Conservation (phyloP, 1,284 basidiomycete genomes). For the Microbotryomycetes sp. region DNA sequence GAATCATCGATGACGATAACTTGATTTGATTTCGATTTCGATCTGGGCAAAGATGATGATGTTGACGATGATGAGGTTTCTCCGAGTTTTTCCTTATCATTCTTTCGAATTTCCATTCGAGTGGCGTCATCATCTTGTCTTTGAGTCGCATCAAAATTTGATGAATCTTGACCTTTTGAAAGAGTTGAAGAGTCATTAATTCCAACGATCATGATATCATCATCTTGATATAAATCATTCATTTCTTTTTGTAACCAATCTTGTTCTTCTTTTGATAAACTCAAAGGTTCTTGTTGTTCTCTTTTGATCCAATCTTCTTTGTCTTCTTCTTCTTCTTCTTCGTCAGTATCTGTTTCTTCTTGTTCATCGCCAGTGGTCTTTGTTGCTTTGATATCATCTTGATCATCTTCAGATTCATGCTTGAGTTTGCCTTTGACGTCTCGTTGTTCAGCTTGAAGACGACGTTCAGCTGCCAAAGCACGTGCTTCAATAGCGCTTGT, state of each 20-base stretch:
- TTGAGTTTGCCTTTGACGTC: neutral
- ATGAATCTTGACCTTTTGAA: no score
- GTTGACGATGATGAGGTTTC: no score
- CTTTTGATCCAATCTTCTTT: constrained; percentile 16
- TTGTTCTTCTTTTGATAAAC: constrained; percentile 12
- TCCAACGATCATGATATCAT: neutral
- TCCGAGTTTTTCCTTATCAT: no score
- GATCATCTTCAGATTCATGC: neutral
- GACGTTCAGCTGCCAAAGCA: neutral
- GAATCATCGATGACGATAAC: no score
- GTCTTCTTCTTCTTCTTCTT: constrained; percentile 3
- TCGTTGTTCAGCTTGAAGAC: neutral
- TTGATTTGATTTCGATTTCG: no score
- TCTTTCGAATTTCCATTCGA: no score
- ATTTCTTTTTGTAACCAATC: constrained; percentile 17
- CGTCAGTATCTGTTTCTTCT: neutral
- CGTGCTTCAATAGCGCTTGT: constrained; percentile 13
- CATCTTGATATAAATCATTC: constrained; percentile 7
- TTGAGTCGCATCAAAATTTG: no score
- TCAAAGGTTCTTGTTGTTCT: constrained; percentile 1
- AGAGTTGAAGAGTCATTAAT: no score
- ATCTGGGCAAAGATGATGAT: no score
- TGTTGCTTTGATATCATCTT: constrained; percentile 4
- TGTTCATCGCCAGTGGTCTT: constrained; percentile 1
- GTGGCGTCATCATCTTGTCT: no score